Conservation (phyloP, 495 filamentous ascomycete genomes). For the Aeminium ludgeri region DNA sequence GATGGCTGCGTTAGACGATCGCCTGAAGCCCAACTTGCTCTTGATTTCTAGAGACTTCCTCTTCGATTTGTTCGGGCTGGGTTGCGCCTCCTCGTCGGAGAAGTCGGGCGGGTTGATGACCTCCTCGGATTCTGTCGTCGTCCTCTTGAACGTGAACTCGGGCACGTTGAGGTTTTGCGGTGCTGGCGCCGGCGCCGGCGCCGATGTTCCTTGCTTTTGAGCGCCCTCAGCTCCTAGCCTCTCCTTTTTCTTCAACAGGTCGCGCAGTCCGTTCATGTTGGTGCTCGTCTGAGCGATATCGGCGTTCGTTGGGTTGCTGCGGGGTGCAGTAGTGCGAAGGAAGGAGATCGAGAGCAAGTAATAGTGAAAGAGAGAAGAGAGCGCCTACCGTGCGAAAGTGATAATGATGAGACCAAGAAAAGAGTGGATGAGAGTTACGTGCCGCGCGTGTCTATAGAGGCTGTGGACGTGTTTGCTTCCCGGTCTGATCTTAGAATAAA, state of each 20-base stretch:
- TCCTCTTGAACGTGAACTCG: conserved; percentile 69
- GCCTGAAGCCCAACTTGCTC: conserved; percentile 21
- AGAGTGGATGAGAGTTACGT: too few relatives aligned
- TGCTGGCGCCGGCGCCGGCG: conserved; percentile 4
- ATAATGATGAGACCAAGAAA: too few relatives aligned
- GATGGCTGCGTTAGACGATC: conserved; percentile 23
- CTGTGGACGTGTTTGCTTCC: too few relatives aligned
- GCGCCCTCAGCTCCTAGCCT: conserved; percentile 26
- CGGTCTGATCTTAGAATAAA: too few relatives aligned
- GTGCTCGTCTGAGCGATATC: neutral
- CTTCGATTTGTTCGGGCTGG: conserved; percentile 14
- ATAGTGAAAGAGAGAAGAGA: too few relatives aligned
- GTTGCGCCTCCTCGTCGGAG: conserved; percentile 20
- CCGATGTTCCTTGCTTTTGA: neutral
- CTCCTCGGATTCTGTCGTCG: conserved; percentile 66
- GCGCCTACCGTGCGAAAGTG: too few relatives aligned
- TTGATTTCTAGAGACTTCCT: conserved; percentile 26
- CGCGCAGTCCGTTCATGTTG: conserved; percentile 49
- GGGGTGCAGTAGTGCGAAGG: too few relatives aligned
- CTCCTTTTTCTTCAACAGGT: conserved; percentile 60
- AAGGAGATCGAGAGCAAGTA: too few relatives aligned
- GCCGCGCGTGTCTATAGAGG: too few relatives aligned
- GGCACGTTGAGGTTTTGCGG: conserved; percentile 30
- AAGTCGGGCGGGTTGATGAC: conserved; percentile 48
- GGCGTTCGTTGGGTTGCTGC: too few relatives aligned